Conservation (phyloP, 495 filamentous ascomycete genomes). For the Bathelium albidoporum region DNA sequence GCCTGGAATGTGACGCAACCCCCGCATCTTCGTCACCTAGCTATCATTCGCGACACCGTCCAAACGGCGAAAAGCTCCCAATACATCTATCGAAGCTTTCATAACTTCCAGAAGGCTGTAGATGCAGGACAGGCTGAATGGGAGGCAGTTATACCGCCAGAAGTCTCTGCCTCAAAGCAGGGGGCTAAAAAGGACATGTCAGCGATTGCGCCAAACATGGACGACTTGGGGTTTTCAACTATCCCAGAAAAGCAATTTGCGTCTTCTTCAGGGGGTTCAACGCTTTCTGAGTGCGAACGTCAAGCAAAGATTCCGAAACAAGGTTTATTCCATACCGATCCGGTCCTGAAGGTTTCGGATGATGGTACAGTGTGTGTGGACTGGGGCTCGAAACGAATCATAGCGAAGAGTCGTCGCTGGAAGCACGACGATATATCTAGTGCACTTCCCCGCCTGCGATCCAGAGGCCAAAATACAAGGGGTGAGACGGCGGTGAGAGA, state of each 20-base stretch:
- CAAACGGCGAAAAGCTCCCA: slow-evolving; percentile 43
- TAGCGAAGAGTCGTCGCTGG: not conserved
- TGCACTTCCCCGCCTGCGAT: not conserved
- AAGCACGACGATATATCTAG: not conserved
- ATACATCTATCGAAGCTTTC: slow-evolving; percentile 49
- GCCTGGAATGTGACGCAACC: slow-evolving; percentile 55
- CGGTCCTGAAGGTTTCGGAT: not conserved
- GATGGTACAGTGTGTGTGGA: not conserved
- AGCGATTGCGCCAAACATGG: not conserved
- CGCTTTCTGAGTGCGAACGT: not conserved
- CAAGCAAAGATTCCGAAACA: slow-evolving; percentile 1
- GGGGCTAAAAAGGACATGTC: slow-evolving; percentile 24
- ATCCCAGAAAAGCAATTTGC: not conserved
- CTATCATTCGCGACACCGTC: slow-evolving; percentile 51
- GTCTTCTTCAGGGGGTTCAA: not conserved
- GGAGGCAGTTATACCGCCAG: slow-evolving; percentile 43
- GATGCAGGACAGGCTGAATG: slow-evolving; percentile 44
- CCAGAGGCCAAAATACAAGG: not conserved
- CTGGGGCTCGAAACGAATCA: not conserved
- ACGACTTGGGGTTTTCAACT: not conserved
- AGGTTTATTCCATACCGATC: not conserved
- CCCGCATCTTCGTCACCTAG: slow-evolving; percentile 49
- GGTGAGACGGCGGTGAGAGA: not conserved
- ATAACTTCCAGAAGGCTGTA: slow-evolving; percentile 48
- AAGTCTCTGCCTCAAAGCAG: slow-evolving; percentile 27